Percentiles rank a stretch among this genome's conserved stretches.
Conservation (phyloP, 176 grass and related monocot species). For the maize (Zea mays) region DNA sequence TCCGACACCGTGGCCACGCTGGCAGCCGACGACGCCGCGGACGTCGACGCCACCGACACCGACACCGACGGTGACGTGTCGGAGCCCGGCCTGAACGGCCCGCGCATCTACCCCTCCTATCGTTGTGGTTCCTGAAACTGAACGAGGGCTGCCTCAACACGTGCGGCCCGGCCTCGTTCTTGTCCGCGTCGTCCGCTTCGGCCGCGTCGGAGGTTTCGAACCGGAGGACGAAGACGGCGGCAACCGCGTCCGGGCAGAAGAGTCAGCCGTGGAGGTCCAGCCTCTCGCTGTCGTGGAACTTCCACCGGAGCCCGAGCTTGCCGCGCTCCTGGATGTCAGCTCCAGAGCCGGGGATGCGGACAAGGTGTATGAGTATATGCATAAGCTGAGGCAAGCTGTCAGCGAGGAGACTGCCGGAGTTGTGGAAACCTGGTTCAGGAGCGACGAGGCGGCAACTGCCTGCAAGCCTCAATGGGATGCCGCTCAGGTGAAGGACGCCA, state of each 20-base stretch:
- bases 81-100: no score
- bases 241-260: no score
- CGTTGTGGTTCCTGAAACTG: no score
- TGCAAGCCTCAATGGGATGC: conserved; percentile 32
- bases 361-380: conserved; percentile 84
- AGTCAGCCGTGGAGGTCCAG: conserved; percentile 42
- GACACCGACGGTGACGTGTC: conserved; percentile 4
- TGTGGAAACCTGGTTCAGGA: conserved; percentile 63
- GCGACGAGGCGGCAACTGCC: conserved; percentile 16
- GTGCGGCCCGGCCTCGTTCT: no score
- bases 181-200: no score
- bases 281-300: conserved; percentile 7
- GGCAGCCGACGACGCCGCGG: neutral
- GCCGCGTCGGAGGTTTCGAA: no score
- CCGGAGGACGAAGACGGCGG: no score
- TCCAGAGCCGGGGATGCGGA: conserved; percentile 36
- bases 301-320: conserved; percentile 52
- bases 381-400: conserved; percentile 56
- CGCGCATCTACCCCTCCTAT: no score
- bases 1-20: no score
- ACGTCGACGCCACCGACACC: conserved; percentile 49
- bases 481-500: conserved; percentile 35
- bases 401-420: conserved; percentile 32
- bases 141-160: no score
- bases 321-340: conserved; percentile 60